Evolutionary conservation across 306 rosid genomes (phyloP), one percentile per base, ranked within the genome.

Genomic region (Vicia villosa): DNA sequence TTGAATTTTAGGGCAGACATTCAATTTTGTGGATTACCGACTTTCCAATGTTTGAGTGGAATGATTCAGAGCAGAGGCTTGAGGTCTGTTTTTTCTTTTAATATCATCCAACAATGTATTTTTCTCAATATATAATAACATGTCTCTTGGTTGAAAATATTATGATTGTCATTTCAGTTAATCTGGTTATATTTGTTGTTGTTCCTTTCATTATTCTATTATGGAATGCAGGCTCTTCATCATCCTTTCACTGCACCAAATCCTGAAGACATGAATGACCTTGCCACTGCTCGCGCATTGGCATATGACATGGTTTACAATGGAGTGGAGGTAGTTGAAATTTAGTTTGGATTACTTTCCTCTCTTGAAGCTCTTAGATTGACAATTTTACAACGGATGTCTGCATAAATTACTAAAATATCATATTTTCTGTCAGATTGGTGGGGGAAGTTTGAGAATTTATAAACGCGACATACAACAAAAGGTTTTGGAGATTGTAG

Each of bases 1-100:
- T 45, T 70, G 80, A 49, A 68, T 50, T 81, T 66, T 73, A 93
- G 98, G 88, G 86, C 66, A 80, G 69, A 83, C 96, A 93, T 84
- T 84, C 98, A 62, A 81, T 94, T 84, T 74, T 94, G 64, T 94
- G 98, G 98, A 86, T 94, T 74, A 90, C 96, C 0, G 97, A 90
- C 79, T 94, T 94, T 73, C 98, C 98, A 11, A 90, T 94, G 98
- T 94, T 94, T 37, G 97, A 94, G 80, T 94, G 98, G 98, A 94
- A 94, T 76, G 98, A 90, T 46, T 40, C 66, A 24, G 98, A 94
- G 82, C 90, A 86, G 74, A 84, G 97, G 85, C 82, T 94, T 50
- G 98, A 94, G 98, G 98, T 94, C 54, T 12, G 83, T 81, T 78
- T 72, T 72, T 50, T 41, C 59, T 69, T 77, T 69, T 43, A 43